These are phyloP conservation scores for Copromyces sp. DNA, from an alignment of 495 filamentous ascomycete genomes.

Conservation along the genomic window DNA sequence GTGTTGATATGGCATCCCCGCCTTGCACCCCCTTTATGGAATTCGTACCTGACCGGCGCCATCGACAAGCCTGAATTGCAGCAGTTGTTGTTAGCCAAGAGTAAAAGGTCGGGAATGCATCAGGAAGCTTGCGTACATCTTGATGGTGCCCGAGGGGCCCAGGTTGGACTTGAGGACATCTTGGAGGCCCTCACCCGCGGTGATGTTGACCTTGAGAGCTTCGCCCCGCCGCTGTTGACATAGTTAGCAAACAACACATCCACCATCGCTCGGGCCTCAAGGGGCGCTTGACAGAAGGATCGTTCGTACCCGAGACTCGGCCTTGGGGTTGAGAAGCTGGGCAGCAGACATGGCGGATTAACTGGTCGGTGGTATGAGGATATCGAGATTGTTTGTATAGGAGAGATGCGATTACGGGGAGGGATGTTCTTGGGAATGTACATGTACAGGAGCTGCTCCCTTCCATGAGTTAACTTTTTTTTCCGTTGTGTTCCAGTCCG, in stretches of 20 bases:
- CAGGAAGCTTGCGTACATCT: slow-evolving; percentile 60
- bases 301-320: slow-evolving; percentile 75
- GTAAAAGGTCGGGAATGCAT: background rate
- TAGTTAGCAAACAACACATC: slow-evolving; percentile 14
- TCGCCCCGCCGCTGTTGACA: slow-evolving; percentile 74
- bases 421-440: background rate
- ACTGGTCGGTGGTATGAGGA: slow-evolving; percentile 1
- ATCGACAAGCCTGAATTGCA: slow-evolving; percentile 69
- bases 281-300: background rate
- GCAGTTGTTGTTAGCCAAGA: slow-evolving; percentile 20
- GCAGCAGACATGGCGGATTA: slow-evolving; percentile 65
- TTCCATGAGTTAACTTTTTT: slow-evolving; percentile 28
- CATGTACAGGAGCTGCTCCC: slow-evolving; percentile 12
- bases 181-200: slow-evolving; percentile 85
- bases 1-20: background rate
- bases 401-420: background rate
- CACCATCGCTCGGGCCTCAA: background rate
- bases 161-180: slow-evolving; percentile 96
- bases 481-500: slow-evolving; percentile 12
- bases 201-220: slow-evolving; percentile 93
- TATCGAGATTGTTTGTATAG: slow-evolving; percentile 1
- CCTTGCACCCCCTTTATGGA: slow-evolving; percentile 1
- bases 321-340: slow-evolving; percentile 95
- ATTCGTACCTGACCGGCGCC: slow-evolving; percentile 77
- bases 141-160: slow-evolving; percentile 87